Evolutionary conservation across 805 yeast genomes (phyloP).

Genomic region (Komagataella pseudopastoris): DNA sequence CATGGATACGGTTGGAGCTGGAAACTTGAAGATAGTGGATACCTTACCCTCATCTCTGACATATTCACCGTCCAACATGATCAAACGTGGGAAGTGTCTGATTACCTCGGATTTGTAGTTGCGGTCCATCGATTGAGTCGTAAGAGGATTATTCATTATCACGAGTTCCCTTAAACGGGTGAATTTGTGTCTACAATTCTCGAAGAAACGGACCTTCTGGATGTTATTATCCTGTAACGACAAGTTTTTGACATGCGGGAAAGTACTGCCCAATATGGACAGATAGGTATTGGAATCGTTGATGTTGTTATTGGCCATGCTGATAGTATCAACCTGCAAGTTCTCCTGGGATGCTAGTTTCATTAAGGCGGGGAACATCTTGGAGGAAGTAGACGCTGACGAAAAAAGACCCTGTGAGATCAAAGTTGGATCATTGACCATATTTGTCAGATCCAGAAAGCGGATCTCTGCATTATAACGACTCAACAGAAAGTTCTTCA

Average conservation of each 20-base stretch:
- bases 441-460: slow-evolving; percentile 55
- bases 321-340: slow-evolving; percentile 55
- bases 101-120: slow-evolving; percentile 48
- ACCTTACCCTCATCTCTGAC: slow-evolving; percentile 65
- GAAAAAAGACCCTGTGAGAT: slow-evolving; percentile 47
- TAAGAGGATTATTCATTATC: slow-evolving; percentile 67
- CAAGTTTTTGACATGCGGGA: slow-evolving; percentile 65
- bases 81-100: slow-evolving; percentile 65
- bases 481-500: slow-evolving; percentile 44
- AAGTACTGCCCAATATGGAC: slow-evolving; percentile 54
- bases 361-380: slow-evolving; percentile 84
- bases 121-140: slow-evolving; percentile 21
- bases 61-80: slow-evolving; percentile 63
- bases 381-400: slow-evolving; percentile 32
- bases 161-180: slow-evolving; percentile 61
- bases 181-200: slow-evolving; percentile 68
- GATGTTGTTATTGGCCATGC: slow-evolving; percentile 52
- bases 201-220: slow-evolving; percentile 42
- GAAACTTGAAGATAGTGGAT: slow-evolving; percentile 35
- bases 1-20: slow-evolving; percentile 37
- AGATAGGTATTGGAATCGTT: slow-evolving; percentile 33
- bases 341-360: slow-evolving; percentile 48
- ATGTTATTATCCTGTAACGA: slow-evolving; percentile 71
- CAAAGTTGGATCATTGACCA: slow-evolving; percentile 51
- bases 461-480: slow-evolving; percentile 55